Base-by-base conservation (phyloP, 495 filamentous ascomycete species). In the Lasiosphaeris hirsuta region DNA sequence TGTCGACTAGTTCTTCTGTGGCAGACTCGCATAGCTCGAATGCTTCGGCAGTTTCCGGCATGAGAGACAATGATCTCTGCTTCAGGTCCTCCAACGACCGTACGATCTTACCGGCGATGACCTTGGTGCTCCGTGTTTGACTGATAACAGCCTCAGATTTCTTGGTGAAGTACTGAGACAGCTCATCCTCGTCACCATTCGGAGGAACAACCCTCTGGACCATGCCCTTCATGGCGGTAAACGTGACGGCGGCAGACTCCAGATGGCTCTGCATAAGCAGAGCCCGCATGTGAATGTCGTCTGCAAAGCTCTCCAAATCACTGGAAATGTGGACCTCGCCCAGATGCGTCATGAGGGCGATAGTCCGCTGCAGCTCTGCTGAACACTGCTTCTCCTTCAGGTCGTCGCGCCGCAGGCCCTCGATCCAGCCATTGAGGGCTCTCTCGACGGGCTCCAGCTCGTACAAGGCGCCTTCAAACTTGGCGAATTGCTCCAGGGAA, bases 361-460 rank as follows among this genome's bases (percentile, higher is more conserved):
- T 91, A 2, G 88, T 88, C 51, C 89, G 76, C 67, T 94, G 86
- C 37, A 97, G 73, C 65, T 96, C 91, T 6, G 81, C 79, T 2
- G 84, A 86, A 65, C 91, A 89, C 51, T 90, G 86, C 63, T 86
- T 84, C 73, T 88, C 85, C 65, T 91, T 90, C n/a, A 97, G 69
- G 53, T 97, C 92, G 61, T 96, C 91, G 49, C 84, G 84, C 58
- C 89, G 85, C 47, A 96, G 65, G 2, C 79, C 81, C 40, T 97
- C 92, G 59, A 97, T 86, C 86, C 92, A 97, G 33, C 82, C 83
- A 63, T 96, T 95, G 39, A 97, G 72, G 1, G 90, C 89, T 37
- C 90, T 79, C 72, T 98, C 94, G 11, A 97, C 91, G 3, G 93
- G 92, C 67, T 96, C 92, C 59, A 97, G 78, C 65, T 97, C 94